These are phyloP conservation scores for Ambrosia artemisiifolia DNA, from an alignment of 129 eudicot genomes.

Conservation along the genomic window DNA sequence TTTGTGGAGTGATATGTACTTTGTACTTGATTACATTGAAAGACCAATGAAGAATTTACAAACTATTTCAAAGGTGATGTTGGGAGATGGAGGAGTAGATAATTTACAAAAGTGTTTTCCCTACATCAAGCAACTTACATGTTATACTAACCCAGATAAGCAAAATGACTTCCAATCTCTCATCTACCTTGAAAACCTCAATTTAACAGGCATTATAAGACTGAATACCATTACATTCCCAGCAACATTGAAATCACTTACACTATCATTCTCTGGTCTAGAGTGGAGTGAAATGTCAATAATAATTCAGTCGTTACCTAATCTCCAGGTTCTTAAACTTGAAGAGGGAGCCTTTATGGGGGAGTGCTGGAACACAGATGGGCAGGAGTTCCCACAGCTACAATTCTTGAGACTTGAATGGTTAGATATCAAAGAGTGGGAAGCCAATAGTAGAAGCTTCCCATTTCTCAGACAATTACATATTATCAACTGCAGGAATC, in stretches of 20 bases:
- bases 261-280: slow-evolving; percentile 8
- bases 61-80: background rate
- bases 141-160: background rate
- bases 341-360: slow-evolving; percentile 31
- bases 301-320: slow-evolving; percentile 26
- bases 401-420: slow-evolving; percentile 19
- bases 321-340: slow-evolving; percentile 44
- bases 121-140: background rate
- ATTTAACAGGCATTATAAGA: no score
- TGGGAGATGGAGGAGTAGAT: background rate
- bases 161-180: background rate
- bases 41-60: slow-evolving; percentile 4
- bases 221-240: slow-evolving; percentile 20
- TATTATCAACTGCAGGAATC: slow-evolving; percentile 1
- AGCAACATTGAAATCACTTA: slow-evolving; percentile 24
- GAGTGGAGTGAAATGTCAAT: slow-evolving; percentile 31
- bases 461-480: slow-evolving; percentile 23
- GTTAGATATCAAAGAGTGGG: slow-evolving; percentile 19
- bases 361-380: no score
- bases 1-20: background rate
- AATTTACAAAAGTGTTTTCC: slow-evolving; percentile 13
- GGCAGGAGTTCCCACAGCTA: slow-evolving; percentile 21
- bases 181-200: background rate
- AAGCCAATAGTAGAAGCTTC: slow-evolving; percentile 11
- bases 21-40: background rate